Conservation (phyloP, 2,329 filamentous ascomycete genomes). For the Xylariaceae sp. region DNA sequence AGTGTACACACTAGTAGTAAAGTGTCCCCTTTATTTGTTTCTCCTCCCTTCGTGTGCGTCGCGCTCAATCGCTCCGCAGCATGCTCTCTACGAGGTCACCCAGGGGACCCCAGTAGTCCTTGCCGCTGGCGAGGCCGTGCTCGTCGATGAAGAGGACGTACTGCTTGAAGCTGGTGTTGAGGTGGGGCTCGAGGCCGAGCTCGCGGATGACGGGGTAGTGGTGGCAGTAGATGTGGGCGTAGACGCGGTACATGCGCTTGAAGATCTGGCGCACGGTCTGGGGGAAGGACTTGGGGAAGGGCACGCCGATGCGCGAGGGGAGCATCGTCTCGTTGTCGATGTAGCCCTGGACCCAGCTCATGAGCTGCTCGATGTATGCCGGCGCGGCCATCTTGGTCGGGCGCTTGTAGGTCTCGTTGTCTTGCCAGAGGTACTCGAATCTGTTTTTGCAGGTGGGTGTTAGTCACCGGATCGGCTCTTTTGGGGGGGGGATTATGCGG, state of each 20-base stretch:
- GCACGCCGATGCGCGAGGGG: slow-evolving; percentile 89
- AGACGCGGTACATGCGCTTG: slow-evolving; percentile 97
- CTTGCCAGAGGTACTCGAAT: slow-evolving; percentile 99
- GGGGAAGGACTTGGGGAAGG: slow-evolving; percentile 91
- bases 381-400: slow-evolving; percentile 98
- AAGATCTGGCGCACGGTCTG: slow-evolving; percentile 90
- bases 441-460: slow-evolving; percentile 39
- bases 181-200: slow-evolving; percentile 89
- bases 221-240: slow-evolving; percentile 99
- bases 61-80: slow-evolving; percentile 74
- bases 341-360: slow-evolving; percentile 92
- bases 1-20: no score
- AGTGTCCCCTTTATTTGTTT: no score
- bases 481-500: no score
- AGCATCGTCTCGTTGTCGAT: slow-evolving; percentile 95
- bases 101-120: slow-evolving; percentile 95
- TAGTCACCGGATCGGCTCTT: not conserved
- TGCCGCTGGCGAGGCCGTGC: slow-evolving; percentile 84
- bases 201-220: slow-evolving; percentile 97
- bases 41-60: no score
- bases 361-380: slow-evolving; percentile 95
- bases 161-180: slow-evolving; percentile 99
- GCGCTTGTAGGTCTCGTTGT: slow-evolving; percentile 86
- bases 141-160: slow-evolving; percentile 99
- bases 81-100: slow-evolving; percentile 97